Evolutionary conservation across 768 basidiomycete species (phyloP).

Genomic region (Phlebiopsis flavidoalba): DNA sequence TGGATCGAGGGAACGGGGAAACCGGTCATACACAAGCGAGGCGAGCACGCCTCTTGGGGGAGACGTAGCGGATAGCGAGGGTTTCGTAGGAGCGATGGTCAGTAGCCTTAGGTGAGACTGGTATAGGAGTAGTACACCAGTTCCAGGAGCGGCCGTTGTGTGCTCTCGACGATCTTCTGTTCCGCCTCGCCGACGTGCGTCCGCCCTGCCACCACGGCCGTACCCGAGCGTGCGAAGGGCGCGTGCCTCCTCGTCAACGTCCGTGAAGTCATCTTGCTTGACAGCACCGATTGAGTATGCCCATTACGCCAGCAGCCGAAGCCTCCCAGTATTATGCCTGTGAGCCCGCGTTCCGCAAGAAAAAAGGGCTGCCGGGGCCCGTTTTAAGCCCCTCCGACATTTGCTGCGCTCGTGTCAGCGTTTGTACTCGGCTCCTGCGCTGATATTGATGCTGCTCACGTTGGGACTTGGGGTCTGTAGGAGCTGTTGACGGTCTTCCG

Average conservation of each 20-base stretch:
- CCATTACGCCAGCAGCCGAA: constrained; percentile 84
- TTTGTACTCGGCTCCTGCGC: neutral
- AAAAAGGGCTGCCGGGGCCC: constrained; percentile 86
- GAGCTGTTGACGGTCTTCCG: constrained; percentile 28
- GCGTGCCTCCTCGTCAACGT: constrained; percentile 74
- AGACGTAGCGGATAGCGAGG: neutral
- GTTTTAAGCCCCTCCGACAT: constrained; percentile 86
- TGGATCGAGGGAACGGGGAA: constrained; percentile 55
- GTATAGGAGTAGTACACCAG: neutral
- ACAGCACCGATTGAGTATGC: constrained; percentile 92
- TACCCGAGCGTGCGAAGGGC: constrained; percentile 38
- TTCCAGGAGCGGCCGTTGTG: constrained; percentile 11
- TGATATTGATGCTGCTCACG: constrained; percentile 19
- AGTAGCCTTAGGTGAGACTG: neutral
- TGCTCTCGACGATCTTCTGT: constrained; percentile 24
- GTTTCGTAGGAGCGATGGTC: neutral
- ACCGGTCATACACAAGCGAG: constrained; percentile 36
- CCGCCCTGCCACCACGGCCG: constrained; percentile 14
- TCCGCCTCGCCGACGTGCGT: constrained; percentile 27
- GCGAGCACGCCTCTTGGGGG: constrained; percentile 40
- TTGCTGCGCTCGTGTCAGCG: constrained; percentile 36
- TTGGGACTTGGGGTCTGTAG: constrained; percentile 35
- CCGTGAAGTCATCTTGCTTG: constrained; percentile 89
- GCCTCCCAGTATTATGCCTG: constrained; percentile 62
- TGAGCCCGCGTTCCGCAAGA: constrained; percentile 71